Percentiles rank a stretch among this genome's conserved stretches.
These are phyloP conservation scores for Acacia crassicarpa DNA, from an alignment of 306 rosid genomes.

Conservation along the genomic window DNA sequence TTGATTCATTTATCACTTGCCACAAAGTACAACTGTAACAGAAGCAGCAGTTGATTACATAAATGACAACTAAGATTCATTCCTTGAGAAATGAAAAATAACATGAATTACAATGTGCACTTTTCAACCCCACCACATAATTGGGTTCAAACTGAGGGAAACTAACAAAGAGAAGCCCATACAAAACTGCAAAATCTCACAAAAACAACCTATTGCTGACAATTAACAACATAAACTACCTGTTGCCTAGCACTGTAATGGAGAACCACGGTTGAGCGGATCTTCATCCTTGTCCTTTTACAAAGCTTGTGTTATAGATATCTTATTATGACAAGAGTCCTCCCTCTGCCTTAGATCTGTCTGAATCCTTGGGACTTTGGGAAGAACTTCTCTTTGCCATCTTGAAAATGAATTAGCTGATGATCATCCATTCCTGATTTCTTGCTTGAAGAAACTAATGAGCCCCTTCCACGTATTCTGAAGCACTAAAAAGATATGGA, in stretches of 20 bases:
- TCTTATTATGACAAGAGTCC: slow-evolving; percentile 14
- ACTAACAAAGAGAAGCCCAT: slow-evolving; percentile 36
- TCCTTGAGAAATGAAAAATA: slow-evolving; percentile 18
- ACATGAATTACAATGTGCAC: slow-evolving; percentile 46
- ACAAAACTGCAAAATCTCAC: slow-evolving; percentile 48
- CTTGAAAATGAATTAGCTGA: slow-evolving; percentile 37
- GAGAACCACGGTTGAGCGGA: slow-evolving; percentile 37
- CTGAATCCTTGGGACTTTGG: slow-evolving; percentile 26
- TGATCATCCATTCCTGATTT: slow-evolving; percentile 25
- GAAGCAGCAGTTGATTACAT: slow-evolving; percentile 15
- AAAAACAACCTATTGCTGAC: slow-evolving; percentile 43
- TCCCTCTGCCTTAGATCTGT: slow-evolving; percentile 23
- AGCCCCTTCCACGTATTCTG: slow-evolving; percentile 25
- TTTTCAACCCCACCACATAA: slow-evolving; percentile 43
- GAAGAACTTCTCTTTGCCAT: slow-evolving; percentile 35
- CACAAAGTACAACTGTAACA: background rate
- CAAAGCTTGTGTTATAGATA: slow-evolving; percentile 34
- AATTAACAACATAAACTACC: slow-evolving; percentile 35
- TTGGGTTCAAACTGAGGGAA: slow-evolving; percentile 46
- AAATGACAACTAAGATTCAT: slow-evolving; percentile 10
- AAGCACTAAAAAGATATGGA: slow-evolving; percentile 32
- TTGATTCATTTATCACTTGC: slow-evolving; percentile 14
- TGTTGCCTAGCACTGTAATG: slow-evolving; percentile 36
- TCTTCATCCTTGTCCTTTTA: slow-evolving; percentile 42
- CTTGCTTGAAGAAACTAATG: slow-evolving; percentile 36